These are phyloP conservation scores for Cercospora brassicicola DNA, from an alignment of 2,329 filamentous ascomycete species.

Conservation along the genomic window DNA sequence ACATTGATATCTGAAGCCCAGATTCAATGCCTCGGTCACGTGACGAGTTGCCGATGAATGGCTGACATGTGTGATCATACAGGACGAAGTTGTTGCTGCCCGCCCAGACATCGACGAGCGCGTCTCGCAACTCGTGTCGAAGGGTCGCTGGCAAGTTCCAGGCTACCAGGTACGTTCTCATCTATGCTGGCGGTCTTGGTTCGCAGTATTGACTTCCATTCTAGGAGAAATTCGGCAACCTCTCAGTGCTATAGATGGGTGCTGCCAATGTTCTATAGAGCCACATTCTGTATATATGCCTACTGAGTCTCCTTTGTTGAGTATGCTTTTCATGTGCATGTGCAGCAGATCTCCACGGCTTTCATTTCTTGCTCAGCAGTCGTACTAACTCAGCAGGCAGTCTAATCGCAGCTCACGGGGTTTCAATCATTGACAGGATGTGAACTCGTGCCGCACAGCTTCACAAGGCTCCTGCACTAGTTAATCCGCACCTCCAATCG, in stretches of 20 bases:
- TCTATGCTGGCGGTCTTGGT: not conserved
- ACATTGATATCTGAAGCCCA: not conserved
- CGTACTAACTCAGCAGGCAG: not conserved
- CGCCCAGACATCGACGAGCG: slow-evolving; percentile 97
- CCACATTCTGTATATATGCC: slow-evolving; percentile 29
- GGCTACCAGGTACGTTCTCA: slow-evolving; percentile 87
- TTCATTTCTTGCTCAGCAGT: not conserved
- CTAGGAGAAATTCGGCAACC: slow-evolving; percentile 98
- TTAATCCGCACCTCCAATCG: not conserved
- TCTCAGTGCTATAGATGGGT: slow-evolving; percentile 79
- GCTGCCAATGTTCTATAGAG: slow-evolving; percentile 27
- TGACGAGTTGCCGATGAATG: not conserved
- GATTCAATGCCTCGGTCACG: slow-evolving; percentile 5
- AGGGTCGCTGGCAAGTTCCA: slow-evolving; percentile 96
- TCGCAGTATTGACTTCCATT: slow-evolving; percentile 22
- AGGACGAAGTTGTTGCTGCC: slow-evolving; percentile 93
- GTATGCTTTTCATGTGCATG: slow-evolving; percentile 5
- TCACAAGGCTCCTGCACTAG: not conserved
- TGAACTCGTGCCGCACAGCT: not conserved
- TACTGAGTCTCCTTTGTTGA: slow-evolving; percentile 25
- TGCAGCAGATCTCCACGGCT: not conserved
- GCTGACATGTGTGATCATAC: slow-evolving; percentile 19
- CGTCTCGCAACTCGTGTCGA: slow-evolving; percentile 89
- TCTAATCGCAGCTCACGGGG: not conserved
- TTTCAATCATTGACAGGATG: too few species aligned